These are phyloP conservation scores for Ceratobasidium sp. DNA, from an alignment of 1,284 basidiomycete species.

Conservation along the genomic window DNA sequence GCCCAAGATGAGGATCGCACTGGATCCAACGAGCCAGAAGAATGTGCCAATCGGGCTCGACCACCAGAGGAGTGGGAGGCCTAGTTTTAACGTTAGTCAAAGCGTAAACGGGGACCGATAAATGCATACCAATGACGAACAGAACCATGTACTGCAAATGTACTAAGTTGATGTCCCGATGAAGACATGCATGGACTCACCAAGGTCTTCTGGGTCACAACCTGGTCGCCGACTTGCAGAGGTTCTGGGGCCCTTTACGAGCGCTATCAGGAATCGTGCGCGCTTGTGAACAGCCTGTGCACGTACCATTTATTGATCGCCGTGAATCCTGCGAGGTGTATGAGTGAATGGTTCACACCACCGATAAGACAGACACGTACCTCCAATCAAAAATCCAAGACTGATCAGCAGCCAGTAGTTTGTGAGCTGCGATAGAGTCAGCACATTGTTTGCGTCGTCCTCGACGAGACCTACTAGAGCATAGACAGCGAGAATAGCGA, in stretches of 20 bases:
- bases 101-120: neutral
- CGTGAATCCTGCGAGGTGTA: constrained; percentile 62
- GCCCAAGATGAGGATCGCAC: constrained; percentile 76
- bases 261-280: neutral
- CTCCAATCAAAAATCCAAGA: constrained; percentile 88
- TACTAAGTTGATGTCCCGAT: constrained; percentile 60
- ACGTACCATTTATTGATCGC: constrained; percentile 88
- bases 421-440: constrained; percentile 64
- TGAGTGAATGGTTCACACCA: neutral
- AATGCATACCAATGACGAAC: constrained; percentile 71
- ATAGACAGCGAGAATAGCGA: constrained; percentile 86
- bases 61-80: constrained; percentile 72
- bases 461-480: constrained; percentile 65
- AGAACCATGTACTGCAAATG: constrained; percentile 71
- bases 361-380: constrained; percentile 53
- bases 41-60: constrained; percentile 75
- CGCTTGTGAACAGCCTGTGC: constrained; percentile 53
- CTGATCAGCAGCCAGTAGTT: constrained; percentile 86
- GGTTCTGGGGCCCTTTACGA: constrained; percentile 71
- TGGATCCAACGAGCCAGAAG: constrained; percentile 83
- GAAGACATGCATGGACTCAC: constrained; percentile 58
- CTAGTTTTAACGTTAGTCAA: constrained; percentile 38
- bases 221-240: constrained; percentile 78
- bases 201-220: constrained; percentile 80
- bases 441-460: constrained; percentile 12